A percentile compares a stretch with the other conserved stretches of the same genome.
These are phyloP conservation scores for Yamadazyma diospyri DNA, from an alignment of 1,139 yeast genomes.

Conservation along the genomic window DNA sequence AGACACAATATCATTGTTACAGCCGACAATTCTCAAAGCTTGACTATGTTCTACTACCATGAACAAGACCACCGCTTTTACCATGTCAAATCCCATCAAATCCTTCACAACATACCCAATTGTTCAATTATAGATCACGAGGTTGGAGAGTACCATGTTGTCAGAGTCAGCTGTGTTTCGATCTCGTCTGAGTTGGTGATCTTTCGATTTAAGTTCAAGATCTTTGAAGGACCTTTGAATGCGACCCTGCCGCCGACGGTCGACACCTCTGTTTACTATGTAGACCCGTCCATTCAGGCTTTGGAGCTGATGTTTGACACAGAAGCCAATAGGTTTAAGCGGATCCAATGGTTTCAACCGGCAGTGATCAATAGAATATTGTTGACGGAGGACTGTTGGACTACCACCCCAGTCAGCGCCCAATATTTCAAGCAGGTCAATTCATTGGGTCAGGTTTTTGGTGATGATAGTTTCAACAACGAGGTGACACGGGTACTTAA, in stretches of 20 bases:
- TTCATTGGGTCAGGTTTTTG: slow-evolving; percentile 46
- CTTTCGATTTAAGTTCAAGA: slow-evolving; percentile 31
- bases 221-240: slow-evolving; percentile 27
- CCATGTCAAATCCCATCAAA: slow-evolving; percentile 35
- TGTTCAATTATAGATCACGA: slow-evolving; percentile 37
- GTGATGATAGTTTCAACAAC: slow-evolving; percentile 37
- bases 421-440: slow-evolving; percentile 47
- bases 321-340: slow-evolving; percentile 16
- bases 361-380: slow-evolving; percentile 25
- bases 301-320: slow-evolving; percentile 19
- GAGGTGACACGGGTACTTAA: slow-evolving; percentile 26
- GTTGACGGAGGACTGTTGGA: slow-evolving; percentile 56
- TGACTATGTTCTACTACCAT: slow-evolving; percentile 40
- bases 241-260: background rate
- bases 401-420: slow-evolving; percentile 38
- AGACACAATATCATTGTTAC: slow-evolving; percentile 40
- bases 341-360: slow-evolving; percentile 25
- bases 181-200: slow-evolving; percentile 48
- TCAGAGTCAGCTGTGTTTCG: slow-evolving; percentile 38
- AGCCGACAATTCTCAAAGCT: slow-evolving; percentile 55
- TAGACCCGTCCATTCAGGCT: slow-evolving; percentile 28
- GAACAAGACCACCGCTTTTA: slow-evolving; percentile 25
- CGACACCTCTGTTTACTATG: slow-evolving; percentile 18
- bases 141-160: slow-evolving; percentile 16
- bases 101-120: slow-evolving; percentile 60